Percentiles rank a stretch among this genome's conserved stretches.
phyloP scores from a whole-genome alignment of 768 basidiomycete species.

The Termitomyces sp. region DNA sequence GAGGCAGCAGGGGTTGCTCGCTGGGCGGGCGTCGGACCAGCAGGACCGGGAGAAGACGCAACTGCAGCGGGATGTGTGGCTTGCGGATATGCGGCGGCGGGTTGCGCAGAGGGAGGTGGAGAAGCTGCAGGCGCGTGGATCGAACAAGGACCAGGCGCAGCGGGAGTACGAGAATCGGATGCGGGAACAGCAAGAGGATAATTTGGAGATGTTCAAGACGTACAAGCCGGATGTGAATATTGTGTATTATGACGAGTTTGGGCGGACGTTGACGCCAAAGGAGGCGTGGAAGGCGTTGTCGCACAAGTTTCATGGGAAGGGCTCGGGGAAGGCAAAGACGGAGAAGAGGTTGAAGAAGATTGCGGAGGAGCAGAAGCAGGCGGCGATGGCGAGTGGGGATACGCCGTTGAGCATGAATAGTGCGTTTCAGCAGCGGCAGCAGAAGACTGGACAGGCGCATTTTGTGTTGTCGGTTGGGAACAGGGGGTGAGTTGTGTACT shows the following conservation, averaged over 20 bases:
- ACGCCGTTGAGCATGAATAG: conserved; percentile 93
- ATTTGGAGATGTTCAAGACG: conserved; percentile 77
- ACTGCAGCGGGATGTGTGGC: conserved; percentile 82
- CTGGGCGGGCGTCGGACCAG: conserved; percentile 56
- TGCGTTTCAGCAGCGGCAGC: conserved; percentile 90
- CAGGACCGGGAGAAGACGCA: conserved; percentile 77
- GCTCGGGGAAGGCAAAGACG: conserved; percentile 93
- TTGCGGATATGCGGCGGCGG: conserved; percentile 76
- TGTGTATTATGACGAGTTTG: conserved; percentile 95
- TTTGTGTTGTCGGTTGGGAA: conserved; percentile 95
- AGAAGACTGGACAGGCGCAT: conserved; percentile 93
- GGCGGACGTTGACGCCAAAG: conserved; percentile 80
- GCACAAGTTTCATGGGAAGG: conserved; percentile 98
- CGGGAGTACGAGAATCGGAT: conserved; percentile 92
- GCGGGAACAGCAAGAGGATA: conserved; percentile 87
- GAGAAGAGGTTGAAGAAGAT: conserved; percentile 97
- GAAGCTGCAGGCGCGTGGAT: conserved; percentile 66
- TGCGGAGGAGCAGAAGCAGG: conserved; percentile 93
- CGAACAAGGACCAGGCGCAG: conserved; percentile 86
- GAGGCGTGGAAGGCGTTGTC: conserved; percentile 98
- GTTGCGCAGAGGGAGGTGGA: conserved; percentile 80
- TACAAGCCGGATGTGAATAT: conserved; percentile 98
- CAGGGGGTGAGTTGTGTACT: conserved; percentile 55
- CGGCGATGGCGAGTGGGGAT: conserved; percentile 92
- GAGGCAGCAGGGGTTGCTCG: conserved; percentile 86